phyloP scores from a whole-genome alignment of 805 yeast genomes.

The Wickerhamomyces ciferrii region DNA sequence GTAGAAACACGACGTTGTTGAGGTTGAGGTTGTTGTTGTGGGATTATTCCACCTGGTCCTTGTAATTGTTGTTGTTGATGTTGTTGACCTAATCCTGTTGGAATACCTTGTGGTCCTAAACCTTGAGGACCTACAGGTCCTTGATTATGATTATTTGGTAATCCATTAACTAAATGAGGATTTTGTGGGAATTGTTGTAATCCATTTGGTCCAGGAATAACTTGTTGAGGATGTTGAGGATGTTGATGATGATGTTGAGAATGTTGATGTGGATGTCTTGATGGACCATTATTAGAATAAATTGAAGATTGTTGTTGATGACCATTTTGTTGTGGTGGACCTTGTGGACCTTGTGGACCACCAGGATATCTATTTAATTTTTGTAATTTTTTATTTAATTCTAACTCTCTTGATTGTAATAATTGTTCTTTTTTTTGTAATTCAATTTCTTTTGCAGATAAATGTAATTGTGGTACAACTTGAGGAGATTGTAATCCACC shows the following conservation, averaged over 20 bases:
- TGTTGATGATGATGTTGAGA: not conserved
- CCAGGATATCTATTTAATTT: conserved; percentile 4
- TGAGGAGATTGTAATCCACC: not conserved
- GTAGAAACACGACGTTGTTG: conserved; percentile 22
- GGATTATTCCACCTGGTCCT: too few species aligned
- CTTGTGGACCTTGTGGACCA: conserved; percentile 6
- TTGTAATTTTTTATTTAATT: conserved; percentile 19
- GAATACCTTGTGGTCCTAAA: not conserved
- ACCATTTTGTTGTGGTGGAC: conserved; percentile 3
- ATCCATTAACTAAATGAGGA: not conserved
- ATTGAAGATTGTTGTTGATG: conserved; percentile 2
- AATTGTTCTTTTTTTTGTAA: conserved; percentile 20
- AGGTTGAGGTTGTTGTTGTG: conserved; percentile 15
- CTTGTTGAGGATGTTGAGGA: not conserved
- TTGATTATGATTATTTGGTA: not conserved
- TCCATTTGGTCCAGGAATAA: not conserved
- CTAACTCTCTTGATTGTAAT: conserved; percentile 18
- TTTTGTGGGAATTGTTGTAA: not conserved
- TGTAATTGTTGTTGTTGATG: conserved; percentile 5
- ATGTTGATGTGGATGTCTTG: not conserved
- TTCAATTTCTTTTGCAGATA: conserved; percentile 20
- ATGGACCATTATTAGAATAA: not conserved
- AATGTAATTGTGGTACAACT: conserved; percentile 18
- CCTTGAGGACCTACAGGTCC: not conserved
- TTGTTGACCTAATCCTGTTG: not conserved